Conservation (phyloP, 1,284 basidiomycete genomes). For the Coniferiporia sulphurascens region DNA sequence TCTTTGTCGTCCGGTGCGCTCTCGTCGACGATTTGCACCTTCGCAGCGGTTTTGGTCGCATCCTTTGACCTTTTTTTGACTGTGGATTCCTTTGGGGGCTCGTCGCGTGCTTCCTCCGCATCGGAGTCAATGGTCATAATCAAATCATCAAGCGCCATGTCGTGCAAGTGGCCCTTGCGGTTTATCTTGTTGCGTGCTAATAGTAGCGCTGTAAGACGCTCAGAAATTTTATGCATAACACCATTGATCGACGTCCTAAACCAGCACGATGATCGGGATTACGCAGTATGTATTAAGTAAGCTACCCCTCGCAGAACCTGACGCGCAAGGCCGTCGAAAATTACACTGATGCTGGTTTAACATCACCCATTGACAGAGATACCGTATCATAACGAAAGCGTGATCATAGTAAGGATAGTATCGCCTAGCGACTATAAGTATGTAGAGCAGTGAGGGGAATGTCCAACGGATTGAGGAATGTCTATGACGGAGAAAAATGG, state of each 20-base stretch:
- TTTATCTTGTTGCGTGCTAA: background rate
- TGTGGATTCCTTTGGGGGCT: constrained; percentile 22
- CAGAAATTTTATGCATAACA: background rate
- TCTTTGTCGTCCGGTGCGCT: constrained; percentile 40
- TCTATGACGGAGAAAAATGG: constrained; percentile 5
- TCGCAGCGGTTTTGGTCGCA: constrained; percentile 5
- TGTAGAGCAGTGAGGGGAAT: background rate
- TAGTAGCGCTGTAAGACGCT: background rate
- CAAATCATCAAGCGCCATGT: constrained; percentile 45
- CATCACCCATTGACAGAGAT: background rate
- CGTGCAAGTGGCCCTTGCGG: background rate
- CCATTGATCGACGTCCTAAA: constrained; percentile 6
- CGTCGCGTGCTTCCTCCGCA: constrained; percentile 42
- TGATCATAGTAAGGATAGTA: background rate
- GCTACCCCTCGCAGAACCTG: too few relatives aligned
- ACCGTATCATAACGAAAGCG: background rate
- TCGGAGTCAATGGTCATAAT: constrained; percentile 82
- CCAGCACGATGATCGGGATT: background rate
- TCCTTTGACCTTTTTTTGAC: constrained; percentile 24
- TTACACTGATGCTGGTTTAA: background rate
- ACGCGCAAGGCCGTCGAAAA: background rate
- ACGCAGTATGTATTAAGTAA: background rate
- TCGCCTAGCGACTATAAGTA: background rate
- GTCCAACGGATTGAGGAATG: constrained; percentile 1
- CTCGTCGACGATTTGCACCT: constrained; percentile 4